phyloP scores from a whole-genome alignment of 495 filamentous ascomycete genomes.

The Xylaria scruposa region DNA sequence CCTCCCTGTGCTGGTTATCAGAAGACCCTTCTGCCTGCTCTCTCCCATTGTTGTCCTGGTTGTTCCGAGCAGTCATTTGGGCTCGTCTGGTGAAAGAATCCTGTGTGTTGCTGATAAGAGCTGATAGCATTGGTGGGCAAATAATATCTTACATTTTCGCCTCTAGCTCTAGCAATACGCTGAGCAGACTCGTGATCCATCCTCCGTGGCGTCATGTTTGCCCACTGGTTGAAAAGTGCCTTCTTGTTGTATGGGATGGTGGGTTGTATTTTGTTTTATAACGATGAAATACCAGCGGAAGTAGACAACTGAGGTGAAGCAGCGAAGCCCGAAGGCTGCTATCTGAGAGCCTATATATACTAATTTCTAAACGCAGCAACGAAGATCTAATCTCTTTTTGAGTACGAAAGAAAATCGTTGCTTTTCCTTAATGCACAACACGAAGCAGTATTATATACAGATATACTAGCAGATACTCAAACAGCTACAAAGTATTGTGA shows the following conservation, averaged over 20 bases:
- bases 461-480: background rate
- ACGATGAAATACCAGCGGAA: background rate
- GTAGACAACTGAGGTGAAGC: background rate
- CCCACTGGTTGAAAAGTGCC: background rate
- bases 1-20: background rate
- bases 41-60: constrained; percentile 31
- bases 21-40: background rate
- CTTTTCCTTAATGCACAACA: background rate
- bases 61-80: constrained; percentile 48
- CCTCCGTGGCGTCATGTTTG: constrained; percentile 44
- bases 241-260: background rate
- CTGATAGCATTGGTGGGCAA: background rate
- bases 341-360: background rate
- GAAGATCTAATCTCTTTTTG: background rate
- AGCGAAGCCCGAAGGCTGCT: background rate
- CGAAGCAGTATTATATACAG: background rate
- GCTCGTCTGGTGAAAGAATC: constrained; percentile 53
- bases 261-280: background rate
- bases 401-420: background rate
- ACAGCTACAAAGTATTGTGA: background rate
- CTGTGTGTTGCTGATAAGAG: constrained; percentile 37
- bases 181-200: constrained; percentile 55
- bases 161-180: constrained; percentile 51
- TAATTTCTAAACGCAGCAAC: background rate
- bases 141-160: constrained; percentile 40